These are phyloP conservation scores for Gossypium ekmanianum DNA, from an alignment of 345 rosid species.

Conservation along the genomic window DNA sequence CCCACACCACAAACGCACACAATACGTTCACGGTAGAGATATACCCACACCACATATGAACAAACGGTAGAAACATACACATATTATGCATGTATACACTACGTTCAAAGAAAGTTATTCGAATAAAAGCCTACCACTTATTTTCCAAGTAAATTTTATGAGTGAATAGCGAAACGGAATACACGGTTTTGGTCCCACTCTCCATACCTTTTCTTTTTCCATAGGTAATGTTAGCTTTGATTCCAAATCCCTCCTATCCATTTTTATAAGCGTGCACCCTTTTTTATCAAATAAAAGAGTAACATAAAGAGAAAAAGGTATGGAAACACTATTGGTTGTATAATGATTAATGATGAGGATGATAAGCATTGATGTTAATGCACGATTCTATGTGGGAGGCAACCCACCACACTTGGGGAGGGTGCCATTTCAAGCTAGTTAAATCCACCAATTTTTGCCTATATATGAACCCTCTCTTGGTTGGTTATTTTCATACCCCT, in stretches of 20 bases:
- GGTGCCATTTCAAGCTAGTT: neutral
- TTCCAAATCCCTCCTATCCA: no score
- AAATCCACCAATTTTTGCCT: neutral
- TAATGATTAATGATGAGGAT: neutral
- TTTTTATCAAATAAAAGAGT: neutral
- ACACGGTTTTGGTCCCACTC: neutral
- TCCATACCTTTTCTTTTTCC: neutral
- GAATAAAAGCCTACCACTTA: no score
- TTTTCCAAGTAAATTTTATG: neutral
- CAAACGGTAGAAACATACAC: no score
- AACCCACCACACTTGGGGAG: neutral
- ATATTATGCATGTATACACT: no score
- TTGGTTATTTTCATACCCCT: neutral
- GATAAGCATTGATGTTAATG: neutral
- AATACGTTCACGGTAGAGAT: no score
- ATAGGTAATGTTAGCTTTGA: no score
- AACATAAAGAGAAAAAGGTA: neutral
- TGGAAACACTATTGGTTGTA: neutral
- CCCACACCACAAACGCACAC: no score
- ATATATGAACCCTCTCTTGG: neutral
- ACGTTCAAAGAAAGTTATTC: no score
- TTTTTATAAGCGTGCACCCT: constrained; percentile 4
- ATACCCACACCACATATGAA: no score
- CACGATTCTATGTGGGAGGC: neutral
- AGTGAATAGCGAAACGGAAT: no score